Conservation (phyloP, 106 monocot genomes). For the Allium sativum region DNA sequence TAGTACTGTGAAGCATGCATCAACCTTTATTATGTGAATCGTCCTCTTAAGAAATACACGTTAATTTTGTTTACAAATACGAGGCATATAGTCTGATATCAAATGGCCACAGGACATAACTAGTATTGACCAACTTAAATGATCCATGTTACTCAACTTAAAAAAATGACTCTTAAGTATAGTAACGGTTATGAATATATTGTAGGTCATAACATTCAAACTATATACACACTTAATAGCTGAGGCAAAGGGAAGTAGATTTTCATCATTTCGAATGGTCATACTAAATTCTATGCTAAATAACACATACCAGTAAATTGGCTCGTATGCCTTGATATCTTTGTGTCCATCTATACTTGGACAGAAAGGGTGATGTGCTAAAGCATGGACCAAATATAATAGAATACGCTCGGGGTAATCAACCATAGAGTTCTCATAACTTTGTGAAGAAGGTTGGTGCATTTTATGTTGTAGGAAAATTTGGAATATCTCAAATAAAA, state of each 20-base stretch:
- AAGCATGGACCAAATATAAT: slow-evolving; percentile 73
- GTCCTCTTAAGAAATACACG: no score
- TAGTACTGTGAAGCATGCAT: no score
- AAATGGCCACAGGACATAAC: no score
- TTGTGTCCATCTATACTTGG: slow-evolving; percentile 42
- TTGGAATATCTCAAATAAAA: slow-evolving; percentile 76
- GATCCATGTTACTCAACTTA: no score
- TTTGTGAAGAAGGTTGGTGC: slow-evolving; percentile 71
- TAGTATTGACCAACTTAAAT: no score
- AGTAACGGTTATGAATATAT: no score
- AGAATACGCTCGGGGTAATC: slow-evolving; percentile 88
- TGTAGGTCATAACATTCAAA: no score
- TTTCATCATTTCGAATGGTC: slow-evolving; percentile 1
- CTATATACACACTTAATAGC: background rate
- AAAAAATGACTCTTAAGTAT: no score
- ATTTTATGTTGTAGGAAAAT: slow-evolving; percentile 76
- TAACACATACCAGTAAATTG: slow-evolving; percentile 63
- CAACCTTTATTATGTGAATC: no score
- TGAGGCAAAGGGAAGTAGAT: background rate
- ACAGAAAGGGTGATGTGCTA: slow-evolving; percentile 76
- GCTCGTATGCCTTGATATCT: slow-evolving; percentile 53
- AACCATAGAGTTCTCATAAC: slow-evolving; percentile 33
- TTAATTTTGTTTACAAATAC: no score
- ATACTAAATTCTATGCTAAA: background rate
- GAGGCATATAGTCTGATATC: no score